Percentiles rank a stretch among this genome's conserved stretches.
phyloP scores from a whole-genome alignment of 1,139 yeast genomes.

The Saccharomycopsis phalli region DNA sequence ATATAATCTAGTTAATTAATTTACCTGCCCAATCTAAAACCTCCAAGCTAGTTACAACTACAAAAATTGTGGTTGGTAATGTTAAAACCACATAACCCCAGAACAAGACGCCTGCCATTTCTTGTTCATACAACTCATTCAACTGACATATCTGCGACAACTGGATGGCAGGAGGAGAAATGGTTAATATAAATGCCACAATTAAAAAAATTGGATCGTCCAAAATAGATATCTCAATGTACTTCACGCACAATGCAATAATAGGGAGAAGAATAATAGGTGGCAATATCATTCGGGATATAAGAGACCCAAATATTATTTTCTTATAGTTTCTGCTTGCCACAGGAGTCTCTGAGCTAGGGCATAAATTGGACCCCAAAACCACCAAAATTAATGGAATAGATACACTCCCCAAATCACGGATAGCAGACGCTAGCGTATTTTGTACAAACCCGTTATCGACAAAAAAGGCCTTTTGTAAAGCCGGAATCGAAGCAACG shows the following conservation, averaged over 20 bases:
- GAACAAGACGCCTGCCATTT: constrained; percentile 80
- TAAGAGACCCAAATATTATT: constrained; percentile 57
- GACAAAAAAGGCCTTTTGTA: constrained; percentile 60
- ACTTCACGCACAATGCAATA: constrained; percentile 59
- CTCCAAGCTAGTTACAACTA: constrained; percentile 61
- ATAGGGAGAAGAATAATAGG: constrained; percentile 58
- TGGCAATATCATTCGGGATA: constrained; percentile 73
- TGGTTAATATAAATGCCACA: constrained; percentile 65
- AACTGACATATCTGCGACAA: constrained; percentile 74
- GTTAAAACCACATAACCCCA: constrained; percentile 79
- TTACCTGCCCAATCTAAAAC: constrained; percentile 42
- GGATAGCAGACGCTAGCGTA: constrained; percentile 68
- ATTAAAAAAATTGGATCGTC: constrained; percentile 79
- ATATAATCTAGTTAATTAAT: constrained; percentile 1
- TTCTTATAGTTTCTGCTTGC: constrained; percentile 44
- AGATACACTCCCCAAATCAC: constrained; percentile 78
- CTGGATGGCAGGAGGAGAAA: constrained; percentile 82
- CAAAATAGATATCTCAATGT: constrained; percentile 54
- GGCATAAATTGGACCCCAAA: constrained; percentile 66
- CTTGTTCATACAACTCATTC: constrained; percentile 66
- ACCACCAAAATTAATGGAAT: constrained; percentile 75
- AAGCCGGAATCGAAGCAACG: constrained; percentile 70
- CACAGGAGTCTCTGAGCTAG: constrained; percentile 55
- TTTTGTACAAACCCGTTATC: constrained; percentile 60
- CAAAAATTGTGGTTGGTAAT: constrained; percentile 65